Percentiles rank a stretch among this genome's conserved stretches.
Evolutionary conservation across 129 eudicot species (phyloP).

Genomic region (Helianthus annuus): HanXRQr2.0-SUNRISE NC_035433.2:143774217-143774716

Average conservation of each 20-base stretch:
- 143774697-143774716: too few relatives aligned
- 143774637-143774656: too few relatives aligned
- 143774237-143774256: background rate
- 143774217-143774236: constrained; percentile 8
- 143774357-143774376: constrained; percentile 10
- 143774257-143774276: background rate
- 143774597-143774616: background rate
- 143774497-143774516: background rate
- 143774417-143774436: too few relatives aligned
- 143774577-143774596: background rate
- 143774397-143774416: too few relatives aligned
- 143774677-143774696: too few relatives aligned
- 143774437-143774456: background rate
- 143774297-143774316: background rate
- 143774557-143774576: constrained; percentile 10
- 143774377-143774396: background rate
- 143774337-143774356: constrained; percentile 4
- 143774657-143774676: too few relatives aligned
- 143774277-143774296: constrained; percentile 4
- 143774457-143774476: background rate
- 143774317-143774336: background rate
- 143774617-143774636: too few relatives aligned
- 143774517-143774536: background rate
- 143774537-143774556: background rate
- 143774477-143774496: constrained; percentile 1